These are phyloP conservation scores for Phytophthora megakarya DNA, from an alignment of 352 stramenopile species.

Conservation along the genomic window DNA sequence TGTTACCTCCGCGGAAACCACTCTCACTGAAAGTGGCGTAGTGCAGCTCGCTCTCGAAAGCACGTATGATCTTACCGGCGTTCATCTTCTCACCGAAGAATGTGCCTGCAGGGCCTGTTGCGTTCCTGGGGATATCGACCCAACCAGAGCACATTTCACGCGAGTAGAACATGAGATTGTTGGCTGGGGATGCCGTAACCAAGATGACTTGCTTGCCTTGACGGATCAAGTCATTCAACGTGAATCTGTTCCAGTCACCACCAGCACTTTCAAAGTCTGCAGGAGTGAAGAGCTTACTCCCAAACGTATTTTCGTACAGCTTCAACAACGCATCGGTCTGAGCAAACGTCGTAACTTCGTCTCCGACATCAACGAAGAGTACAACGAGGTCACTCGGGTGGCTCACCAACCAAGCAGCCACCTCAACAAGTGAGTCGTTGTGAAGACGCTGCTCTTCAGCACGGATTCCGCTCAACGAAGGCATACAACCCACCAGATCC, in stretches of 20 bases:
- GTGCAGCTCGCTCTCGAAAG: constrained; percentile 48
- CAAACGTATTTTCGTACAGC: constrained; percentile 48
- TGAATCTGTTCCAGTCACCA: constrained; percentile 46
- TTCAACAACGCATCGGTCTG: constrained; percentile 44
- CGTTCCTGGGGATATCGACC: constrained; percentile 36
- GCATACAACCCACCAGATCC: constrained; percentile 63
- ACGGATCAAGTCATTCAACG: constrained; percentile 47
- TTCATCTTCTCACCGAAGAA: constrained; percentile 48
- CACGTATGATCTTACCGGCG: constrained; percentile 46
- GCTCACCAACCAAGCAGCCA: constrained; percentile 54
- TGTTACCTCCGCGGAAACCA: constrained; percentile 22
- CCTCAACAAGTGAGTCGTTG: constrained; percentile 51
- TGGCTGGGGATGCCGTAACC: constrained; percentile 39
- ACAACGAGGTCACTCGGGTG: constrained; percentile 51
- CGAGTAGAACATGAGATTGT: constrained; percentile 58
- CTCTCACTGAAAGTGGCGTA: constrained; percentile 51
- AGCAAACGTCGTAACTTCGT: constrained; percentile 41
- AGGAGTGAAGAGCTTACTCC: constrained; percentile 52
- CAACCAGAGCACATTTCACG: constrained; percentile 47
- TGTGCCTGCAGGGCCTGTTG: constrained; percentile 14
- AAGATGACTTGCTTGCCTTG: constrained; percentile 56
- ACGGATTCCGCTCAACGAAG: constrained; percentile 73
- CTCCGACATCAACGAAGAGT: constrained; percentile 55
- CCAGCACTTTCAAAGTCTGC: constrained; percentile 36
- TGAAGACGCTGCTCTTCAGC: constrained; percentile 58